Evolutionary conservation across 805 yeast species (phyloP), one percentile per base, ranked within the genome.

Genomic region (Isabelozyma gotoi): DNA sequence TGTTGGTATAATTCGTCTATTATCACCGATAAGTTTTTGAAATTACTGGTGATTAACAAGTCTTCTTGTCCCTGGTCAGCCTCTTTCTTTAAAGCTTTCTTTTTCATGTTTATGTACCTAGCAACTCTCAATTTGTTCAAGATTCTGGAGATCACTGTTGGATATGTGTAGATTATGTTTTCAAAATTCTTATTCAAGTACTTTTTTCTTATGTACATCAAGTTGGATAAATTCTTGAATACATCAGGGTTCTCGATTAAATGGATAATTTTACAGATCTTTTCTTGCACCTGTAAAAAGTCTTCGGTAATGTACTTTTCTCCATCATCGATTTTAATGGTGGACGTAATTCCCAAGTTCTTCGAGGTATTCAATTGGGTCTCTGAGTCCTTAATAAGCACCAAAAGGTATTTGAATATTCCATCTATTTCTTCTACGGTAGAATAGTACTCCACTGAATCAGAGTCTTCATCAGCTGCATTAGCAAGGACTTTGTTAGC

Each of bases 11-110:
- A 63, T 50, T 88, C 96, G 51, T 81, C 84, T 27, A 85, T 77
- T 7, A 84, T 72, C 20, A 84, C 74, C 8, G 92, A 82, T 7
- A 86, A 65, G 52, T 83, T 87, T 53, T 88, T 88, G 71, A 91
- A 86, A n/a, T 82, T 68, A 36, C 75, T 72, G 15, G 78, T 76
- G 29, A 74, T 62, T 39, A 64, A 39, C 41, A 59, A 51, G 16
- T 51, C 57, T 31, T 57, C 58, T 24, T 48, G 51, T 16, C 53
- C 24, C 39, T 63, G 47, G 35, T 63, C 46, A 33, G 55, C 50
- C n/a, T n/a, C n/a, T 37, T 51, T 48, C 42, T 59, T 40, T 40
- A 67, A 58, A 36, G 66, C 55, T 37, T 73, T 68, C 38, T 75
- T 39, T 24, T 45, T 40, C 21, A 55, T 44, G 3, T 46, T 47